Percentiles rank a stretch among this genome's conserved stretches.
These are phyloP conservation scores for Spongospora subterranea DNA, from an alignment of 208 protist species.

Conservation along the genomic window DNA sequence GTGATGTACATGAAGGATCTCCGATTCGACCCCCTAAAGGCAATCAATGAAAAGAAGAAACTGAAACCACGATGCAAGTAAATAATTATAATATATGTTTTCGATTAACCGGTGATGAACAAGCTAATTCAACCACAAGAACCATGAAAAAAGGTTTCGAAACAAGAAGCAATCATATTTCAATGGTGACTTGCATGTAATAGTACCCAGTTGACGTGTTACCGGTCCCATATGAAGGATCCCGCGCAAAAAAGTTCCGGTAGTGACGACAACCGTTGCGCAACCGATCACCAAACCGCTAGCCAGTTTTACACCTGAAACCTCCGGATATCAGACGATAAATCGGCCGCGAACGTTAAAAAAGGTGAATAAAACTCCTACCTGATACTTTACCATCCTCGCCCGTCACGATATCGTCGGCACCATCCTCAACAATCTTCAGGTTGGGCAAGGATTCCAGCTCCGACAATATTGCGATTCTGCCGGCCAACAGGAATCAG, in stretches of 20 bases:
- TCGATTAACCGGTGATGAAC: no score
- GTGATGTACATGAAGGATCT: conserved; percentile 71
- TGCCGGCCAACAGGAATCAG: no score
- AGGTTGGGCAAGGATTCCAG: conserved; percentile 17
- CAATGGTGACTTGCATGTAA: no score
- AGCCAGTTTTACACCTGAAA: conserved; percentile 63
- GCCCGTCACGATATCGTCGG: conserved; percentile 61
- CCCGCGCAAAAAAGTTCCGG: conserved; percentile 85
- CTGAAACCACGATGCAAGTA: neutral
- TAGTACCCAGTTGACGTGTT: neutral
- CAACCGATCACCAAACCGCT: conserved; percentile 71
- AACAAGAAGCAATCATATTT: no score
- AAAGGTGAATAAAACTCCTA: neutral
- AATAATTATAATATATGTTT: no score
- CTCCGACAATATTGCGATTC: neutral
- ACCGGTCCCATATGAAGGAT: conserved; percentile 78
- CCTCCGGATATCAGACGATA: neutral
- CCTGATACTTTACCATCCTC: neutral
- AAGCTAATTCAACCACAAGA: no score
- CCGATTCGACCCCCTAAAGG: conserved; percentile 71
- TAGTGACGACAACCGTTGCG: conserved; percentile 80
- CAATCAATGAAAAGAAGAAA: neutral
- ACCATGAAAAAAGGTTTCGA: no score
- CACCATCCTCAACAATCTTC: conserved; percentile 61
- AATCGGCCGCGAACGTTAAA: neutral